phyloP scores from a whole-genome alignment of 805 yeast genomes.

The Metschnikowia proteae region DNA sequence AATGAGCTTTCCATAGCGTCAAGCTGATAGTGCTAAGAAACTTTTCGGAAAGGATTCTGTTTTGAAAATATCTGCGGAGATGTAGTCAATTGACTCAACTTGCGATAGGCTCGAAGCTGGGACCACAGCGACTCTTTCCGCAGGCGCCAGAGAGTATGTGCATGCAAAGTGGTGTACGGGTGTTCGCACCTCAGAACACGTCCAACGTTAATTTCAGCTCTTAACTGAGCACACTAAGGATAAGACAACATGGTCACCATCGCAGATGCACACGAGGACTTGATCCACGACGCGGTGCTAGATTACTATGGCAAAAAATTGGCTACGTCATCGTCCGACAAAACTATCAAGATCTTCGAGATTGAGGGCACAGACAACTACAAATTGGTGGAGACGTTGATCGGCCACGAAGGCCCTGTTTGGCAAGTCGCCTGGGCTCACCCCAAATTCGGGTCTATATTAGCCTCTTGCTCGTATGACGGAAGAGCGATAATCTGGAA shows the following conservation, averaged over 20 bases:
- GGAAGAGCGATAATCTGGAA: slow-evolving; percentile 95
- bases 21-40: neutral
- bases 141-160: neutral
- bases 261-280: slow-evolving; percentile 86
- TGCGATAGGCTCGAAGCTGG: neutral
- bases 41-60: too few species aligned
- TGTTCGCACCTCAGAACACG: slow-evolving; percentile 5
- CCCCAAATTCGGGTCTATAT: slow-evolving; percentile 92
- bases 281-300: slow-evolving; percentile 93
- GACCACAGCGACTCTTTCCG: neutral
- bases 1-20: slow-evolving; percentile 7
- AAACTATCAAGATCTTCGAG: slow-evolving; percentile 20
- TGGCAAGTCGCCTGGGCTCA: slow-evolving; percentile 99
- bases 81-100: neutral
- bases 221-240: neutral
- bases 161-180: neutral
- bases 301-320: slow-evolving; percentile 95
- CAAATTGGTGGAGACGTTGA: slow-evolving; percentile 71
- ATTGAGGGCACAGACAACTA: slow-evolving; percentile 21
- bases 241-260: slow-evolving; percentile 61
- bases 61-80: neutral
- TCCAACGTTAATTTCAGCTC: neutral
- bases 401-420: slow-evolving; percentile 96
- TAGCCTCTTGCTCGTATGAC: slow-evolving; percentile 93
- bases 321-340: slow-evolving; percentile 43